phyloP scores from a whole-genome alignment of 148 eudicot species.

The Pouteria glomerata region DNA sequence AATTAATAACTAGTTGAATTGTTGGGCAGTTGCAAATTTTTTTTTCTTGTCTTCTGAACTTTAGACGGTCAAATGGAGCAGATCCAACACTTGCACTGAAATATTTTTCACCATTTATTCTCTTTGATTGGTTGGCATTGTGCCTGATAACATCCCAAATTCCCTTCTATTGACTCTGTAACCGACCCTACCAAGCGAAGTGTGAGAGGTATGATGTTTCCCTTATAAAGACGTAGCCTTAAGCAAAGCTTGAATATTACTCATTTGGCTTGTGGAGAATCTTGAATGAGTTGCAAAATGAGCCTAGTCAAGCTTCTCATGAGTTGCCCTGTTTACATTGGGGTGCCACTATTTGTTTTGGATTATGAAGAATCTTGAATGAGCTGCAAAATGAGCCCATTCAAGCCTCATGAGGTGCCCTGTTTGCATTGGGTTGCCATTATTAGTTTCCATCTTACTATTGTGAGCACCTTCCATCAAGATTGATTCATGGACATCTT shows the following conservation, averaged over 20 bases:
- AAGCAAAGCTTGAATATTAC: background rate
- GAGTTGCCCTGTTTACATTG: background rate
- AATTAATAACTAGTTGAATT: background rate
- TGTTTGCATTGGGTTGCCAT: background rate
- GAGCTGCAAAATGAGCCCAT: background rate
- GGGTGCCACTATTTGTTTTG: no score
- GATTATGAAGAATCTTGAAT: background rate
- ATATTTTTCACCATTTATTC: background rate
- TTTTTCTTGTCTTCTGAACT: background rate
- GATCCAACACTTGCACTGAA: background rate
- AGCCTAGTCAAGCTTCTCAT: background rate
- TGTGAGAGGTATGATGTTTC: background rate
- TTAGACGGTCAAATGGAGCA: background rate
- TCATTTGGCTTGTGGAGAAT: background rate
- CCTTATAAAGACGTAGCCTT: background rate
- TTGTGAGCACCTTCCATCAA: background rate
- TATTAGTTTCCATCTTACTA: background rate
- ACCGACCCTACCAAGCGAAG: background rate
- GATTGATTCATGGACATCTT: background rate
- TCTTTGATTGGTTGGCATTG: background rate
- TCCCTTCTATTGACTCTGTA: background rate
- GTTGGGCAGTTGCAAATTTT: background rate
- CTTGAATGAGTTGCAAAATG: background rate
- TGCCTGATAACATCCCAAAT: conserved; percentile 1
- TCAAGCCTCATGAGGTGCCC: background rate